phyloP scores from a whole-genome alignment of 2,329 filamentous ascomycete species.

The Xylaria multiplex region DNA sequence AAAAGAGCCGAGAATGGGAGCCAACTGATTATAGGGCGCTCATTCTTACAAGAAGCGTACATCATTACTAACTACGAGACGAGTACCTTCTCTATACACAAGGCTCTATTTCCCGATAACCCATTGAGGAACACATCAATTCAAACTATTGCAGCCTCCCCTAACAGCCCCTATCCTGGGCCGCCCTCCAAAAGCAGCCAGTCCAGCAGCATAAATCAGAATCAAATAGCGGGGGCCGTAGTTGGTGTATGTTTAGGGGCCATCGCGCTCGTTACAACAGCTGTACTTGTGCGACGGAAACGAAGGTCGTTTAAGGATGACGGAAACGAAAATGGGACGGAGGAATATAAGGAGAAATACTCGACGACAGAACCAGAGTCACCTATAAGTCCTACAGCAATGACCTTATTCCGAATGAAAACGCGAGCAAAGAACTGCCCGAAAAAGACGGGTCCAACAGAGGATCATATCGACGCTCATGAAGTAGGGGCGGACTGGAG shows the following conservation, averaged over 20 bases:
- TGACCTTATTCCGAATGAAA: conserved; percentile 51
- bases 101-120: conserved; percentile 62
- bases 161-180: conserved; percentile 59
- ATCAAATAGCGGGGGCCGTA: conserved; percentile 58
- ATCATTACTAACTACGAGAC: conserved; percentile 67
- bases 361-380: conserved; percentile 50
- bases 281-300: conserved; percentile 51
- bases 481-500: conserved; percentile 56
- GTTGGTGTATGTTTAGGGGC: conserved; percentile 53
- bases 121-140: conserved; percentile 55
- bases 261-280: conserved; percentile 46
- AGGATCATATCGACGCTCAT: conserved; percentile 45
- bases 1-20: conserved; percentile 63
- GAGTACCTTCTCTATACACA: conserved; percentile 63
- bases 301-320: conserved; percentile 38
- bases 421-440: conserved; percentile 52
- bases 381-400: conserved; percentile 50
- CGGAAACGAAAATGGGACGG: conserved; percentile 41
- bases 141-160: conserved; percentile 54
- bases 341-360: conserved; percentile 53
- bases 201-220: conserved; percentile 52
- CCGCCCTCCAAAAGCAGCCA: conserved; percentile 43
- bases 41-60: conserved; percentile 76
- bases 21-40: conserved; percentile 71
- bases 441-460: conserved; percentile 42